A percentile compares a stretch with the other conserved stretches of the same genome.
phyloP scores from a whole-genome alignment of 371 early-diverging fungal genomes.

The Batkoa obscura region DNA sequence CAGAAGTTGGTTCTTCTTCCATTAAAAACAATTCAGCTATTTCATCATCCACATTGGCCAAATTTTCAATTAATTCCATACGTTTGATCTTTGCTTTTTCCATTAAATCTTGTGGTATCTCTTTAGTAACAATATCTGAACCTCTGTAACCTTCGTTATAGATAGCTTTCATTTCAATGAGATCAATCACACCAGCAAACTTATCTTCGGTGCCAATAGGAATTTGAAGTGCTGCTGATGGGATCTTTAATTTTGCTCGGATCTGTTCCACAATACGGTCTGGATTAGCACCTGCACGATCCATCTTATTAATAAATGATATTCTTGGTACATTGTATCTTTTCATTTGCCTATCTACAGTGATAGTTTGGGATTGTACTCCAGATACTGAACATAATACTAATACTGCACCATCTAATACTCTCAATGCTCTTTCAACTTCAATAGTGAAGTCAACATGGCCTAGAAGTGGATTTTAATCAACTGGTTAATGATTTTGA shows the following conservation, averaged over 20 bases:
- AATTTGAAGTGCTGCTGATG: constrained; percentile 82
- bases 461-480: constrained; percentile 9
- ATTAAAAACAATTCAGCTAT: constrained; percentile 64
- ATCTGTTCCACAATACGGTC: constrained; percentile 71
- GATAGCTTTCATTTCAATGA: constrained; percentile 67
- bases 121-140: constrained; percentile 41
- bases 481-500: constrained; percentile 6
- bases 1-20: constrained; percentile 49
- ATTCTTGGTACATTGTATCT: constrained; percentile 74
- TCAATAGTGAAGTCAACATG: constrained; percentile 90
- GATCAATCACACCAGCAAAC: constrained; percentile 84
- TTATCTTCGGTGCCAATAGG: constrained; percentile 79
- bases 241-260: constrained; percentile 43
- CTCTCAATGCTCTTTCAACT: constrained; percentile 78
- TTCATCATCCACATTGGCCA: constrained; percentile 76
- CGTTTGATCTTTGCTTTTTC: constrained; percentile 50
- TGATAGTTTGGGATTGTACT: constrained; percentile 89
- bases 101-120: constrained; percentile 60
- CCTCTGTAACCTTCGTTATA: constrained; percentile 82
- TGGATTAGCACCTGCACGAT: constrained; percentile 83
- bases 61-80: constrained; percentile 55
- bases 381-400: constrained; percentile 74
- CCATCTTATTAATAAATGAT: constrained; percentile 82
- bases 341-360: constrained; percentile 89
- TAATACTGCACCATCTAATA: constrained; percentile 75